A percentile compares a stretch with the other conserved stretches of the same genome.
Evolutionary conservation across 2,329 filamentous ascomycete species (phyloP).

Genomic region (Colletotrichum trifolii): DNA sequence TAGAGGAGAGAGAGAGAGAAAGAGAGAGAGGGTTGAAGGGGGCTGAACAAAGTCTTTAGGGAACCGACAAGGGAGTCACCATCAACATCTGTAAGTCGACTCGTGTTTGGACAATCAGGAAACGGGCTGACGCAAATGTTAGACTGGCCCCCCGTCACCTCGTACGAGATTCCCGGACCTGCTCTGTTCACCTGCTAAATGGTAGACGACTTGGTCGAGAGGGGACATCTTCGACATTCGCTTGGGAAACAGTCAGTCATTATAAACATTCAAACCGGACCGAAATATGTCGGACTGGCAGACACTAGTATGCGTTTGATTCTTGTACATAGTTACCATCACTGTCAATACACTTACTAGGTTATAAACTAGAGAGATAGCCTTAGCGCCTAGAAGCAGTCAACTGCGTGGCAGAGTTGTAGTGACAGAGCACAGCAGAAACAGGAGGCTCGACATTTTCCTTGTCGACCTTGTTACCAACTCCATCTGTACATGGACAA

Average conservation of each 20-base stretch:
- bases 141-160: conserved; percentile 39
- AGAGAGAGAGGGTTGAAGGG: not conserved
- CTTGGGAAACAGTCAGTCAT: not conserved
- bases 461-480: too few species aligned
- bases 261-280: not conserved
- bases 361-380: too few species aligned
- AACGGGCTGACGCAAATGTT: not conserved
- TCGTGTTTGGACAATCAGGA: accelerated
- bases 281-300: not conserved
- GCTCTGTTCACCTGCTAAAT: conserved; percentile 39
- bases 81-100: conserved; percentile 40
- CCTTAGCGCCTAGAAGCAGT: too few species aligned
- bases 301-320: not conserved
- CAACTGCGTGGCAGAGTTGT: too few species aligned
- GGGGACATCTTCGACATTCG: not conserved
- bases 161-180: conserved; percentile 42
- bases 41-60: conserved; percentile 18
- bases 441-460: too few species aligned
- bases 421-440: too few species aligned
- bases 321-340: conserved; percentile 18
- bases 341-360: conserved; percentile 12
- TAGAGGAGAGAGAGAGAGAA: not conserved
- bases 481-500: too few species aligned
- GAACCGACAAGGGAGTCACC: conserved; percentile 42
- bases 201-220: not conserved